Base-by-base conservation (phyloP, 148 eudicot genomes). In the Rhododendron molle region DNA sequence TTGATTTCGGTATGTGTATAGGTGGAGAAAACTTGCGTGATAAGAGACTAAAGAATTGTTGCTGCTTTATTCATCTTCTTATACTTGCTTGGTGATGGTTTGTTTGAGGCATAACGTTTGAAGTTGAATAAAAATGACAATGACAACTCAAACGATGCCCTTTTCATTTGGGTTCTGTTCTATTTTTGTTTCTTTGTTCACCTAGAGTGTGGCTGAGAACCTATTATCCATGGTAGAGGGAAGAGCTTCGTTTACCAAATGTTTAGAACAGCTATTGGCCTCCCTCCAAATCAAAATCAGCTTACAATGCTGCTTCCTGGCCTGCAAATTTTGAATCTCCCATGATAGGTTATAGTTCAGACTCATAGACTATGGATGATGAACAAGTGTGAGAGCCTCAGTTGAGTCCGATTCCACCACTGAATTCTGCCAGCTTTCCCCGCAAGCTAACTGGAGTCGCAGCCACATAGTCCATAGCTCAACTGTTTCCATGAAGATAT, bases 51-150 rank as follows among this genome's bases (percentile, higher is more conserved):
- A 60, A 21, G 81, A 49, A 18, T 44, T 43, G 5, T 8, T 69
- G 56, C 1, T 86, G 40, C 28, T 30, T 88, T 84, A 83, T 65
- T 44, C 77, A 44, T 67, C 77, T 49, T 26, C 85, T 71, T 30
- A 47, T 16, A 43, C 74, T 65, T 83, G 3, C 26, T 81, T 81
- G 43, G 58, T 78, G 36, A 78, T 78, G 9, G 13, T 78, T 34
- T 47, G 52, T 78, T 46, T 0, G 32, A 11, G 58, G 34, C 32
- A n/a, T 16, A 56, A 5, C 0, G 13, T 56, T 81, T 36, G 11
- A 36, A 36, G 71, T 60, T 82, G 74, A 38, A 60, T n/a, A 62
- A 62, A 83, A 74, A 67, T 83, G 56, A 65, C 54, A 74, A 67
- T 83, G 56, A 65, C 54, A 43, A 65, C 56, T 52, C 74, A 62